These are phyloP conservation scores for Grosmannia serpens DNA, from an alignment of 2,329 filamentous ascomycete genomes.

Conservation along the genomic window DNA sequence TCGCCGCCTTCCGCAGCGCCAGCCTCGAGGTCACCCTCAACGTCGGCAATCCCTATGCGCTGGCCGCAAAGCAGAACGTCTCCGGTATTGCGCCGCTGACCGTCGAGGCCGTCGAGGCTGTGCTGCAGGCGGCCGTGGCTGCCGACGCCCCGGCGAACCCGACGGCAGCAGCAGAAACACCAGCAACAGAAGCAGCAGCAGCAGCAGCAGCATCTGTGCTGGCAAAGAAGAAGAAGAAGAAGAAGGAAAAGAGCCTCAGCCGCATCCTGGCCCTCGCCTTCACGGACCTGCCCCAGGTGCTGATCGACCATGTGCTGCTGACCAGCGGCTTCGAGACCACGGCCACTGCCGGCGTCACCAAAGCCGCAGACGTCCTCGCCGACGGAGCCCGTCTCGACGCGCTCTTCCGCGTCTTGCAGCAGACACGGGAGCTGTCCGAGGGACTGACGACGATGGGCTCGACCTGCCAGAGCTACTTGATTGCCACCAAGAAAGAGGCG, in stretches of 20 bases:
- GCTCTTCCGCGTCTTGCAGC: constrained; percentile 55
- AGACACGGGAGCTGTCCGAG: constrained; percentile 58
- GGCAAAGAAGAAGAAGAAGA: constrained; percentile 49
- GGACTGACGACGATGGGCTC: constrained; percentile 51
- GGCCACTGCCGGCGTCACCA: constrained; percentile 21
- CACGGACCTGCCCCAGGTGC: constrained; percentile 74
- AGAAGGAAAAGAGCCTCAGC: constrained; percentile 66
- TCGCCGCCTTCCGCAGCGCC: constrained; percentile 12
- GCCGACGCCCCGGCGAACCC: constrained; percentile 25
- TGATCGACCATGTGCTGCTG: constrained; percentile 73
- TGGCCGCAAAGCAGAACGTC: constrained; percentile 69
- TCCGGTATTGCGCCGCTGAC: constrained; percentile 50
- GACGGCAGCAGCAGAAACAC: background rate
- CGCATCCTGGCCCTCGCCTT: constrained; percentile 75
- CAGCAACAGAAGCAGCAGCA: too few relatives aligned
- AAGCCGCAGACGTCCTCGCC: constrained; percentile 58
- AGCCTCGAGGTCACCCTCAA: constrained; percentile 13
- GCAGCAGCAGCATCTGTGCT: too few relatives aligned
- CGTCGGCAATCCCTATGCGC: constrained; percentile 20
- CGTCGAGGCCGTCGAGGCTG: constrained; percentile 56
- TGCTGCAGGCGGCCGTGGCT: constrained; percentile 49
- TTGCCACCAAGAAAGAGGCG: constrained; percentile 51
- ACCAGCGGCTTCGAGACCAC: constrained; percentile 59
- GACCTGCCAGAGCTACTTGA: constrained; percentile 70
- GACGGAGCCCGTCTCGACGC: constrained; percentile 52